Conservation (phyloP, 495 filamentous ascomycete species). For the Penicillium roqueforti region DNA sequence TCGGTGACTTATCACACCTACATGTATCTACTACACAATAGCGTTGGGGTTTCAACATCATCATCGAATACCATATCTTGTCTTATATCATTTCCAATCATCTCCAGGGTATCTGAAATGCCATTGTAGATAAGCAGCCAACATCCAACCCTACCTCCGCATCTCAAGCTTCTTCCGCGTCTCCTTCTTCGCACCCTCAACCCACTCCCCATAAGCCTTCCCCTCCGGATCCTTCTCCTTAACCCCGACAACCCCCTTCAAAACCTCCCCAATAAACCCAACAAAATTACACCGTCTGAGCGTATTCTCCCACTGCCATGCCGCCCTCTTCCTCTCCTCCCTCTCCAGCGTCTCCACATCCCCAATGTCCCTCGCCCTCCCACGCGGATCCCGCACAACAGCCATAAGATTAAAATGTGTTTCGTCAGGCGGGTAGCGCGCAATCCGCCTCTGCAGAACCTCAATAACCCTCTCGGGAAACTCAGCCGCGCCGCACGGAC, state of each 20-base stretch:
- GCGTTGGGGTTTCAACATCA: slow-evolving; percentile 10
- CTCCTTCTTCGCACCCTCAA: slow-evolving; percentile 69
- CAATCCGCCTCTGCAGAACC: slow-evolving; percentile 79
- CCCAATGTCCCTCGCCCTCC: slow-evolving; percentile 73
- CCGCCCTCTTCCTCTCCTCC: slow-evolving; percentile 79
- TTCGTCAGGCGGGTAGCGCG: slow-evolving; percentile 77
- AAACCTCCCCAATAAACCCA: slow-evolving; percentile 85
- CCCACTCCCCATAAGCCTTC: slow-evolving; percentile 70
- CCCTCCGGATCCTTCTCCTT: slow-evolving; percentile 53
- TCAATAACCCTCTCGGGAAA: slow-evolving; percentile 84
- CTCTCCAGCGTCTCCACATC: slow-evolving; percentile 71
- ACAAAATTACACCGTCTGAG: slow-evolving; percentile 92
- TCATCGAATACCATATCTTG: slow-evolving; percentile 10
- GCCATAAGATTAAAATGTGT: slow-evolving; percentile 96
- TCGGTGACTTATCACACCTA: slow-evolving; percentile 11
- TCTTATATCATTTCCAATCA: slow-evolving; percentile 1
- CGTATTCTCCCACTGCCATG: slow-evolving; percentile 96
- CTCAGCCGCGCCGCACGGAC: slow-evolving; percentile 58
- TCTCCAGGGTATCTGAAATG: slow-evolving; percentile 12
- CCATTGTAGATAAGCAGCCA: too few relatives aligned
- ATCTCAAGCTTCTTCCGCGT: slow-evolving; percentile 62
- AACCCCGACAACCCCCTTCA: slow-evolving; percentile 72
- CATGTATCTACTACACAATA: slow-evolving; percentile 9
- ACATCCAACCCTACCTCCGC: too few relatives aligned
- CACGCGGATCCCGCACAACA: slow-evolving; percentile 76